Percentiles rank a stretch among this genome's conserved stretches.
Conservation (phyloP, 2,329 filamentous ascomycete genomes). For the Fusarium sp. region DNA sequence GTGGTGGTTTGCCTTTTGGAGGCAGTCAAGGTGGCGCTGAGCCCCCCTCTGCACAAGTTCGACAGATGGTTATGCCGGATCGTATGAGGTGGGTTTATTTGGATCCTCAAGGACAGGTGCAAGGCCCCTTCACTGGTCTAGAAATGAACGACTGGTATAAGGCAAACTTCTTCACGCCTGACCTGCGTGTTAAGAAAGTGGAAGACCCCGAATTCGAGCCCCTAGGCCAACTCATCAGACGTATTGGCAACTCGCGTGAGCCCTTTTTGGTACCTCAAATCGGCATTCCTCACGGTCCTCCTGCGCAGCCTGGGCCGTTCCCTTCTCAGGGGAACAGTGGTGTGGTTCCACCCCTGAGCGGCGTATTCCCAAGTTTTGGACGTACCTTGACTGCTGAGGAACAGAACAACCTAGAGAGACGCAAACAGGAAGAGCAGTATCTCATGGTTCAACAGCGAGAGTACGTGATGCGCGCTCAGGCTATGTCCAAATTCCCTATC, state of each 20-base stretch:
- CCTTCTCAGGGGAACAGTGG: constrained; percentile 64
- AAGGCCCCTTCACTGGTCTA: constrained; percentile 94
- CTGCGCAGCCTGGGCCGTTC: constrained; percentile 64
- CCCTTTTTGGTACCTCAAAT: constrained; percentile 98
- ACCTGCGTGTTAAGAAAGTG: constrained; percentile 92
- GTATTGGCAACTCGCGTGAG: constrained; percentile 96
- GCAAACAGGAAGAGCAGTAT: constrained; percentile 98
- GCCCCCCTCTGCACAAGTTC: constrained; percentile 74
- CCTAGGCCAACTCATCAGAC: constrained; percentile 90
- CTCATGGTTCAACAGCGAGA: constrained; percentile 97
- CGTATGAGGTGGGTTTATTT: constrained; percentile 99
- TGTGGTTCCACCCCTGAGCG: constrained; percentile 88
- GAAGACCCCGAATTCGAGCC: constrained; percentile 96
- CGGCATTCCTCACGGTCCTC: constrained; percentile 88
- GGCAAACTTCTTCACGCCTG: constrained; percentile 95
- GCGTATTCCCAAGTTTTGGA: constrained; percentile 94
- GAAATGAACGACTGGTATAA: constrained; percentile 99
- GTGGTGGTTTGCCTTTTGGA: constrained; percentile 52
- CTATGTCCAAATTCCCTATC: constrained; percentile 78
- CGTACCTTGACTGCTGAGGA: constrained; percentile 97
- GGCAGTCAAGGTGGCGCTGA: constrained; percentile 54
- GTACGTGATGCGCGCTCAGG: constrained; percentile 87
- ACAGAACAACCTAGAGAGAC: constrained; percentile 94
- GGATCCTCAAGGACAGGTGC: constrained; percentile 90
- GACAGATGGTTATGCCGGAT: constrained; percentile 99